Conservation (phyloP, 2,329 filamentous ascomycete genomes). For the Amauroascus niger region DNA sequence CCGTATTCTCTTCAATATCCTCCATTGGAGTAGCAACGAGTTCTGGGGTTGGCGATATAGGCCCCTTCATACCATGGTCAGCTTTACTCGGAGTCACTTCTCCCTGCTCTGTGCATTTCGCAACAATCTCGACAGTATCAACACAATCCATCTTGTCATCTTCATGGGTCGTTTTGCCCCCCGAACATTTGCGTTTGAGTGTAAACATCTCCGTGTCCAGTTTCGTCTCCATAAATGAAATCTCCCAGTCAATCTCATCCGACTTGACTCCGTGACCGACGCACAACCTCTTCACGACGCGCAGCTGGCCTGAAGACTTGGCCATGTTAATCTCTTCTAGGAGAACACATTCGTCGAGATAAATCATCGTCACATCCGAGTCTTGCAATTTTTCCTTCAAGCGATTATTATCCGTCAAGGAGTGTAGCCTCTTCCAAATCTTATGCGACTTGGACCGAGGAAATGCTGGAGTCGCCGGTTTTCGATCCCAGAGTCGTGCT, state of each 20-base stretch:
- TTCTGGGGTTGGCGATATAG: background rate
- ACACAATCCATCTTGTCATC: slow-evolving; percentile 4
- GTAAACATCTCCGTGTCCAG: slow-evolving; percentile 27
- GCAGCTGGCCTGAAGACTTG: slow-evolving; percentile 22
- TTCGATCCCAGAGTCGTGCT: slow-evolving; percentile 39
- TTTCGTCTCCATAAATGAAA: slow-evolving; percentile 35
- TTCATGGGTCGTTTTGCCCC: background rate
- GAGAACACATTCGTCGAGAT: slow-evolving; percentile 19
- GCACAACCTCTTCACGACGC: slow-evolving; percentile 32
- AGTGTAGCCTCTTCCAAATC: slow-evolving; percentile 39
- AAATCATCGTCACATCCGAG: slow-evolving; percentile 15
- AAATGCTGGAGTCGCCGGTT: slow-evolving; percentile 34
- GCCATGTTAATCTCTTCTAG: slow-evolving; percentile 29
- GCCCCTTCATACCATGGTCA: background rate
- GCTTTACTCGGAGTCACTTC: background rate
- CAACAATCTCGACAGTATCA: background rate
- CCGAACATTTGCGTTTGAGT: background rate
- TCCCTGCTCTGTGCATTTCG: background rate
- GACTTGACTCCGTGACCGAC: slow-evolving; percentile 17
- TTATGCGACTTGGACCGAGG: slow-evolving; percentile 35
- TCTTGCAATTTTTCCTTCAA: slow-evolving; percentile 10
- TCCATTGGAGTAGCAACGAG: background rate
- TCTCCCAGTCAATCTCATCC: slow-evolving; percentile 19
- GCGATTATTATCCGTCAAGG: slow-evolving; percentile 18
- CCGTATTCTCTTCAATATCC: background rate